Conservation (phyloP, 805 yeast genomes). For the Starmera caribaea region DNA sequence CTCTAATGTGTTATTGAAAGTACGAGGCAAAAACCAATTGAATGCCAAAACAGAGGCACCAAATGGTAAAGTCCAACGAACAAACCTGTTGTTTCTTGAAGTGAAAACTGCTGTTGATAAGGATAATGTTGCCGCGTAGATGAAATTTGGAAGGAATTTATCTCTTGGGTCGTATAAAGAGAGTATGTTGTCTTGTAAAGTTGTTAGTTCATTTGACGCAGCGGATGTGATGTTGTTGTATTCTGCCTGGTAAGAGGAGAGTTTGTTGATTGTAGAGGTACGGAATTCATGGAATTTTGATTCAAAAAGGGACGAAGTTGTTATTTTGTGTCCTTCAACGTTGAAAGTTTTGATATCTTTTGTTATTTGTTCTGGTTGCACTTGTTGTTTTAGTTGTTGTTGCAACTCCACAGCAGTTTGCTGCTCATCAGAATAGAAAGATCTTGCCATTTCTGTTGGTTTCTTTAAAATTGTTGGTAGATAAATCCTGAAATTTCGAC, state of each 20-base stretch:
- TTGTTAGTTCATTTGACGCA: constrained; percentile 14
- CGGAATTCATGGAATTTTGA: constrained; percentile 10
- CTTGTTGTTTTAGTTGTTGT: not conserved
- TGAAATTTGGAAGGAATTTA: constrained; percentile 37
- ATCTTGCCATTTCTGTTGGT: not conserved
- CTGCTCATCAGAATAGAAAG: not conserved
- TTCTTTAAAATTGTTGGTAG: no score
- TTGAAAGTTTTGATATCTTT: constrained; percentile 4
- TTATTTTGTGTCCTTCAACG: constrained; percentile 17
- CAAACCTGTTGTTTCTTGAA: constrained; percentile 34
- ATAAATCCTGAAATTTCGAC: no score
- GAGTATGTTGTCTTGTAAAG: constrained; percentile 5
- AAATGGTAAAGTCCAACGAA: constrained; percentile 43
- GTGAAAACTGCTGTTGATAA: constrained; percentile 48
- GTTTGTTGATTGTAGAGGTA: constrained; percentile 6
- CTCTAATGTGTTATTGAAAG: constrained; percentile 26
- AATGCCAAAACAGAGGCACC: constrained; percentile 38
- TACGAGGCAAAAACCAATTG: constrained; percentile 38
- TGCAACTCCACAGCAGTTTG: not conserved
- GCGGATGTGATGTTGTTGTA: constrained; percentile 17
- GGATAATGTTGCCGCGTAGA: constrained; percentile 45
- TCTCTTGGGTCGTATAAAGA: constrained; percentile 19
- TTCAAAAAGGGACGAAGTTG: constrained; percentile 15
- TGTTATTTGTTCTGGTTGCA: not conserved
- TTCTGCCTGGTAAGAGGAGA: constrained; percentile 14